Evolutionary conservation across 2,329 filamentous ascomycete species (phyloP).

Genomic region (Apiospora koreana): DNA sequence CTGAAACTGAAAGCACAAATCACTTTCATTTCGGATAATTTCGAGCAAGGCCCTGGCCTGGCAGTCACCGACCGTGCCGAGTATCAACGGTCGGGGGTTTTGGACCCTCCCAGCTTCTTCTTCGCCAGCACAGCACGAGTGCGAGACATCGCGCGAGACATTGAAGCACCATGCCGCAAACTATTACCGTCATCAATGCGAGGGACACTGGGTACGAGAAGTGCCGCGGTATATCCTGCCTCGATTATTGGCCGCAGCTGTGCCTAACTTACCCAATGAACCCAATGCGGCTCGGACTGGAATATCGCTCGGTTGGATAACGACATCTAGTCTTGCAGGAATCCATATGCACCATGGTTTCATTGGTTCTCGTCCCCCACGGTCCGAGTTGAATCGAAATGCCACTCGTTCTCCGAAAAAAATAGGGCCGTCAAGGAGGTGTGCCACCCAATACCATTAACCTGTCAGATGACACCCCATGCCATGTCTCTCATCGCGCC

Average conservation of each 20-base stretch:
- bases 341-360: background rate
- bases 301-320: background rate
- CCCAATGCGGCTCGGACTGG: background rate
- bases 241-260: background rate
- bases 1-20: background rate
- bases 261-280: background rate
- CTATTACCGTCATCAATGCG: background rate
- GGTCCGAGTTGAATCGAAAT: background rate
- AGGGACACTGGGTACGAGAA: background rate
- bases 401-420: background rate
- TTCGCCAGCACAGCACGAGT: background rate
- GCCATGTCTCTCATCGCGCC: background rate
- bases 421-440: background rate
- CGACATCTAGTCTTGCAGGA: background rate
- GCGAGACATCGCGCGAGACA: too few relatives aligned
- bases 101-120: background rate
- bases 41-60: too few relatives aligned
- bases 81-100: background rate
- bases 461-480: background rate
- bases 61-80: background rate
- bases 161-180: background rate
- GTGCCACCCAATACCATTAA: background rate
- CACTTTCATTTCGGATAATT: background rate
- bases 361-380: background rate
- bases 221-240: background rate